Conservation (phyloP, 331 rosid genomes). For the Quercus tomentella region DNA sequence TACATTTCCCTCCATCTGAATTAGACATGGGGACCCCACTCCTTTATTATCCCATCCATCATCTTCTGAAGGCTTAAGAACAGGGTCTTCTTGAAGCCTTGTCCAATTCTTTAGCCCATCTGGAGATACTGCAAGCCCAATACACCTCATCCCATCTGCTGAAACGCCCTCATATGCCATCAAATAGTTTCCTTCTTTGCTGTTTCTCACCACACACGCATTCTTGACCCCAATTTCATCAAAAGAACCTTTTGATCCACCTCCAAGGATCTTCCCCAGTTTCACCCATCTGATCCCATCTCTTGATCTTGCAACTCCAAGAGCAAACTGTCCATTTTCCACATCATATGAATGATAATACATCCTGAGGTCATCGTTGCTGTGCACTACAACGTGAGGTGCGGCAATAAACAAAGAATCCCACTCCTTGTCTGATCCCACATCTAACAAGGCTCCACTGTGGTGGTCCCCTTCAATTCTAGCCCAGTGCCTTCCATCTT, state of each 20-base stretch:
- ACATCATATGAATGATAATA: conserved; percentile 1
- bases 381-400: not conserved
- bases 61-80: not conserved
- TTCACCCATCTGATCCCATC: conserved; percentile 8
- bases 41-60: conserved; percentile 1
- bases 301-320: conserved; percentile 2
- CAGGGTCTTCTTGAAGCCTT: not conserved
- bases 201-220: not conserved
- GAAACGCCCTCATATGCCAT: conserved; percentile 5
- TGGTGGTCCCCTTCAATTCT: conserved; percentile 20
- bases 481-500: conserved; percentile 21
- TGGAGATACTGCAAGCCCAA: not conserved
- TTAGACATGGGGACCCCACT: not conserved
- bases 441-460: not conserved
- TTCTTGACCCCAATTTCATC: not conserved
- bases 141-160: not conserved
- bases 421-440: conserved; percentile 6
- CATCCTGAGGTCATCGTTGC: not conserved
- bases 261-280: conserved; percentile 1
- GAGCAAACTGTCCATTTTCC: not conserved
- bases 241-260: not conserved
- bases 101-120: conserved; percentile 7
- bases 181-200: not conserved
- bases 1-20: not conserved
- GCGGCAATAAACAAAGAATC: not conserved